phyloP scores from a whole-genome alignment of 164 flowering plant species.

The Protea cynaroides region DNA sequence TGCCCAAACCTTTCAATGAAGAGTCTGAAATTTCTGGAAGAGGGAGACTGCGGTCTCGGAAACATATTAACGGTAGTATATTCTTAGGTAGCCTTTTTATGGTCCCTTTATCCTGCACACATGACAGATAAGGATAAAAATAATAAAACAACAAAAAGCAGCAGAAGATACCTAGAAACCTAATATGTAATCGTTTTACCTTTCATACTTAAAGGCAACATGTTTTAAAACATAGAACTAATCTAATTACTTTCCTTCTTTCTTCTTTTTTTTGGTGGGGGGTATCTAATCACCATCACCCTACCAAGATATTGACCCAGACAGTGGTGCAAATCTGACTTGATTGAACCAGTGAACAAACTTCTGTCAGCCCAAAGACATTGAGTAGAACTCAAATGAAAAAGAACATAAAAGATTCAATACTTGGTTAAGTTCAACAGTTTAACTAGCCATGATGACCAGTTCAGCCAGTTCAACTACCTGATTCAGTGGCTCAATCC shows the following conservation, averaged over 20 bases:
- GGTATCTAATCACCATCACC: too few relatives aligned
- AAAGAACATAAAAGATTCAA: neutral
- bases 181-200: neutral
- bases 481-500: neutral
- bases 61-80: conserved; percentile 56
- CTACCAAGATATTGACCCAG: too few relatives aligned
- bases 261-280: too few relatives aligned
- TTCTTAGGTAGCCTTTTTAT: conserved; percentile 27
- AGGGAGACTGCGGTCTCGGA: conserved; percentile 82
- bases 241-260: too few relatives aligned
- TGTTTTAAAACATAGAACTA: neutral
- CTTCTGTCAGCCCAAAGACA: too few relatives aligned
- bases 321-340: too few relatives aligned
- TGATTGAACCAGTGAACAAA: too few relatives aligned
- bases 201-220: neutral
- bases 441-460: neutral
- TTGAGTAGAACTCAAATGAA: too few relatives aligned
- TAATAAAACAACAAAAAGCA: neutral
- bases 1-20: conserved; percentile 42
- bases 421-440: neutral
- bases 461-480: neutral
- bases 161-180: neutral
- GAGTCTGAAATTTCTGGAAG: conserved; percentile 56
- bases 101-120: conserved; percentile 35
- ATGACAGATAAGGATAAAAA: conserved; percentile 7